Conservation (phyloP, 2,329 filamentous ascomycete genomes). For the Hymenoscyphus fraxineus region DNA sequence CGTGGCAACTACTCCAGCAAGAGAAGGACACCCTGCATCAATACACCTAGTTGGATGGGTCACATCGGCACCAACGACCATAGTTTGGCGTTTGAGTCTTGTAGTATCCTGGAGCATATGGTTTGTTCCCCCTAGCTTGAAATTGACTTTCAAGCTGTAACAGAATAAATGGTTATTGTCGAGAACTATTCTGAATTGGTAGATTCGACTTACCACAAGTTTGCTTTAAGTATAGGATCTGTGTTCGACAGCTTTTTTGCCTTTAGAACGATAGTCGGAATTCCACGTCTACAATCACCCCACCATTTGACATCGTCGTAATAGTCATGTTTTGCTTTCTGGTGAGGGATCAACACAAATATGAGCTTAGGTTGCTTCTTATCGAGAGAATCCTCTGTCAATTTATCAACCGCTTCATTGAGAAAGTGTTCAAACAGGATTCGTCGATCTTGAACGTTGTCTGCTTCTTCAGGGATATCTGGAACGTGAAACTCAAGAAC, state of each 20-base stretch:
- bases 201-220: background rate
- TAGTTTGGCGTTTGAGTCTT: conserved; percentile 63
- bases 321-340: background rate
- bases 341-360: background rate
- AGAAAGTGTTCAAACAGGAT: too few species aligned
- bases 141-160: conserved; percentile 67
- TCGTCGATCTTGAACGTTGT: too few species aligned
- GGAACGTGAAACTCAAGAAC: too few species aligned
- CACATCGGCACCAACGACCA: conserved; percentile 82
- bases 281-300: conserved; percentile 1
- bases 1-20: conserved; percentile 70
- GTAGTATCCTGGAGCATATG: conserved; percentile 55
- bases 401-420: too few species aligned
- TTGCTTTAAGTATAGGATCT: background rate
- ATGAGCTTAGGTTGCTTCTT: background rate
- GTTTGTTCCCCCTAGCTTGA: conserved; percentile 70
- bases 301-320: conserved; percentile 7
- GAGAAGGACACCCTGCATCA: conserved; percentile 56
- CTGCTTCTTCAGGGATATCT: too few species aligned
- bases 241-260: background rate
- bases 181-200: too few species aligned
- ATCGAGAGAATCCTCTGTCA: background rate
- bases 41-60: conserved; percentile 63
- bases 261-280: background rate
- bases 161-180: background rate